These are phyloP conservation scores for Dryadomyces quercivorus DNA, from an alignment of 2,329 filamentous ascomycete species.

Conservation along the genomic window DNA sequence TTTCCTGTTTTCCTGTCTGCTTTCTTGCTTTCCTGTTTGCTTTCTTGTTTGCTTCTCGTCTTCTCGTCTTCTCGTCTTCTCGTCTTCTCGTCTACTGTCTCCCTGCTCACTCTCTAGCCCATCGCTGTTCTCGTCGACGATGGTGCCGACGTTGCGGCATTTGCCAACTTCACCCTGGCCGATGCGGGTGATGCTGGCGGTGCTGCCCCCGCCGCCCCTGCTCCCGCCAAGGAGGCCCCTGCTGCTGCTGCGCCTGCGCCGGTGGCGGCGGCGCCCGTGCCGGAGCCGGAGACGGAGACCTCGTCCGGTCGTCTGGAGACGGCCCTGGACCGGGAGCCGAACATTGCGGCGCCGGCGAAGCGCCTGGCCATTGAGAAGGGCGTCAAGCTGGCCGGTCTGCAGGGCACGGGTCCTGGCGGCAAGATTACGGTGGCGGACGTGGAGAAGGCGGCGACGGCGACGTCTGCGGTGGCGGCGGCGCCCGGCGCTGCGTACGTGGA, in stretches of 20 bases:
- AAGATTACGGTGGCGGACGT: constrained; percentile 87
- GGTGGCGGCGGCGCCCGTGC: constrained; percentile 37
- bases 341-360: constrained; percentile 61
- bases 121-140: constrained; percentile 94
- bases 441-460: constrained; percentile 54
- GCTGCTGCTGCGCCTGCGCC: constrained; percentile 31
- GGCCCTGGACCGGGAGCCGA: constrained; percentile 69
- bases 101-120: constrained; percentile 43
- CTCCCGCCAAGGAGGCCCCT: constrained; percentile 52
- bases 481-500: constrained; percentile 65
- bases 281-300: constrained; percentile 49
- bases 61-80: background rate
- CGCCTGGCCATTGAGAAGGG: constrained; percentile 77
- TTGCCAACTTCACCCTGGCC: constrained; percentile 75
- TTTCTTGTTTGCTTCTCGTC: background rate
- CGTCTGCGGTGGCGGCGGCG: constrained; percentile 35
- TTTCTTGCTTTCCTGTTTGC: background rate
- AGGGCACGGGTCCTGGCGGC: constrained; percentile 77
- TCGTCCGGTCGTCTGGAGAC: constrained; percentile 69
- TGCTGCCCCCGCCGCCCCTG: constrained; percentile 27
- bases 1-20: background rate
- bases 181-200: constrained; percentile 91
- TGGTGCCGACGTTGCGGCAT: constrained; percentile 72
- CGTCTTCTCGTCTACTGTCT: too few species aligned
- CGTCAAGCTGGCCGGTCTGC: constrained; percentile 54